Conservation (phyloP, 1,284 basidiomycete species). For the Trichosporon inkin region DNA sequence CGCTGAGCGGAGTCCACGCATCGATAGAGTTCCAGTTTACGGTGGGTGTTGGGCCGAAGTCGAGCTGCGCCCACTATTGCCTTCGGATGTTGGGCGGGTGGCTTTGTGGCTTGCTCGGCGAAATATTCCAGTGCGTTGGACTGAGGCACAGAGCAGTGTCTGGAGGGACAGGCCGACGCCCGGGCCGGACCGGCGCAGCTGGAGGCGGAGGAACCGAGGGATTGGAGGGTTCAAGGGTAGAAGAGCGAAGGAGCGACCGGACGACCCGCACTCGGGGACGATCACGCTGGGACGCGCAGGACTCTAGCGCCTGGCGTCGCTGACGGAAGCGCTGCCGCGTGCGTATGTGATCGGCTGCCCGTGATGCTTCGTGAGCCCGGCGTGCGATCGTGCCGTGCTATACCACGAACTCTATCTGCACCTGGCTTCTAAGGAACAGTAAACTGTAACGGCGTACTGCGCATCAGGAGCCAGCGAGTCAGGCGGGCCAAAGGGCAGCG, state of each 20-base stretch:
- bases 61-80: background rate
- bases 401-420: constrained; percentile 3
- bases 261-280: no score
- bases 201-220: no score
- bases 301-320: no score
- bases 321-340: no score
- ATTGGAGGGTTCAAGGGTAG: no score
- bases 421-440: background rate
- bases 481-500: background rate
- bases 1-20: no score
- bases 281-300: no score
- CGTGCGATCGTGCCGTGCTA: background rate
- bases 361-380: background rate
- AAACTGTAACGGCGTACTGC: constrained; percentile 2
- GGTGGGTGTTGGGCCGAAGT: no score
- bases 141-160: background rate
- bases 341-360: background rate
- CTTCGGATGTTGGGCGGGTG: background rate
- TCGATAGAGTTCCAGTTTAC: no score
- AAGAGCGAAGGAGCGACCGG: no score
- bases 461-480: background rate
- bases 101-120: constrained; percentile 3
- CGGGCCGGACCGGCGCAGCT: no score
- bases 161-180: no score
- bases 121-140: constrained; percentile 8